Evolutionary conservation across 306 rosid species (phyloP).

Genomic region (Malus orientalis): DNA sequence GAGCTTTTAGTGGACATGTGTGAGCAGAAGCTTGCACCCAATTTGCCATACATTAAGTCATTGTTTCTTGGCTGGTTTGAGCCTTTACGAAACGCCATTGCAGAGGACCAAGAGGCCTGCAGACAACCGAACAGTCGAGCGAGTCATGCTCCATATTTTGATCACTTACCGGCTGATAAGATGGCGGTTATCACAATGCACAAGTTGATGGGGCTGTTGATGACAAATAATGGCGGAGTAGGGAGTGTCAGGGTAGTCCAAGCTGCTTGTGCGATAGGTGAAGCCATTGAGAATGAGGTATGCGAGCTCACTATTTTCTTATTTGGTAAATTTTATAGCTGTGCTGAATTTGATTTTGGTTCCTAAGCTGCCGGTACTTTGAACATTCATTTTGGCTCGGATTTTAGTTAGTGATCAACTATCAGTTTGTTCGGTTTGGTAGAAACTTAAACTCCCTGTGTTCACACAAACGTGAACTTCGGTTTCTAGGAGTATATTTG

Average conservation of each 20-base stretch:
- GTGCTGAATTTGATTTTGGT: background rate
- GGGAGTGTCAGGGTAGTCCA: constrained; percentile 66
- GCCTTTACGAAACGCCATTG: constrained; percentile 63
- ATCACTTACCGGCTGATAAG: constrained; percentile 60
- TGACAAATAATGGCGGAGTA: constrained; percentile 52
- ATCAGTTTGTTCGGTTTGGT: no score
- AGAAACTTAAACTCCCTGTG: background rate
- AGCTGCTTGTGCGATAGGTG: constrained; percentile 82
- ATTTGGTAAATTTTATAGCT: background rate
- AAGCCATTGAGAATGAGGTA: constrained; percentile 90
- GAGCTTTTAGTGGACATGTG: constrained; percentile 79
- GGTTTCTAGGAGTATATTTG: background rate
- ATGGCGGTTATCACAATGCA: constrained; percentile 97
- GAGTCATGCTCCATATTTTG: constrained; percentile 46
- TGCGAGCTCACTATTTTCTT: constrained; percentile 7
- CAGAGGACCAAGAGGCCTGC: constrained; percentile 43
- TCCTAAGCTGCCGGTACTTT: background rate
- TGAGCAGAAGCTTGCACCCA: constrained; percentile 83
- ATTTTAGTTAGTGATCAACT: background rate
- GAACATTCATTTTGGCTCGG: background rate
- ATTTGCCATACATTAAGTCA: constrained; percentile 80
- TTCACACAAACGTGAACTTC: background rate
- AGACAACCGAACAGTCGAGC: constrained; percentile 5
- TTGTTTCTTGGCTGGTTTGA: constrained; percentile 92
- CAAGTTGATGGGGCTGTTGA: constrained; percentile 85